Conservation (phyloP, 306 rosid genomes). For the Geum urbanum region DNA sequence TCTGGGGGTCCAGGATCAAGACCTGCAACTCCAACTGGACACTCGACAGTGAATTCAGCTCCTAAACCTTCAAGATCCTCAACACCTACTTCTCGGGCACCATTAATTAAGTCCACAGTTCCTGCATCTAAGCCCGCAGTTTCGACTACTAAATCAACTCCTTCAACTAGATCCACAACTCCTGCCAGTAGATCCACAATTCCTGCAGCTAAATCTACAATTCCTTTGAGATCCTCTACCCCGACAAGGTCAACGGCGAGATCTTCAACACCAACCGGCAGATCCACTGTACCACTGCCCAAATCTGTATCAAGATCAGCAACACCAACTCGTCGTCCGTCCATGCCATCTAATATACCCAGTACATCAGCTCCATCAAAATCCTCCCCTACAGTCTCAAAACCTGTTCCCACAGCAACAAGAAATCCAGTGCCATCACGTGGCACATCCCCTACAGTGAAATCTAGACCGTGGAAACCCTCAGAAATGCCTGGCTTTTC, state of each 20-base stretch:
- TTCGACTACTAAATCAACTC: constrained; percentile 14
- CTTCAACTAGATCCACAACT: constrained; percentile 29
- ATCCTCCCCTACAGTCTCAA: constrained; percentile 47
- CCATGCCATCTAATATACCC: constrained; percentile 61
- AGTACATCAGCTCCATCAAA: constrained; percentile 45
- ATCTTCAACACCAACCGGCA: constrained; percentile 83
- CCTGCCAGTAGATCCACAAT: constrained; percentile 37
- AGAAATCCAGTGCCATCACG: constrained; percentile 69
- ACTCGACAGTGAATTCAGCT: constrained; percentile 49
- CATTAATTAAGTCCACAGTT: constrained; percentile 48
- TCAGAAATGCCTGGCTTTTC: constrained; percentile 95
- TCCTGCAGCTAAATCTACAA: constrained; percentile 46
- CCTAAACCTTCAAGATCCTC: constrained; percentile 77
- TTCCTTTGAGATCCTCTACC: constrained; percentile 72
- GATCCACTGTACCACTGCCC: constrained; percentile 72
- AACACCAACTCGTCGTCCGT: constrained; percentile 82
- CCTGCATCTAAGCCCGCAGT: constrained; percentile 44
- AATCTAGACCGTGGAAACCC: constrained; percentile 91
- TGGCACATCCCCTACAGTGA: constrained; percentile 83
- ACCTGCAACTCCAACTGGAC: constrained; percentile 80
- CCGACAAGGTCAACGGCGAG: constrained; percentile 74
- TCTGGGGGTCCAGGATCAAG: constrained; percentile 91
- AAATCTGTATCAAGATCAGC: constrained; percentile 75
- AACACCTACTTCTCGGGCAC: constrained; percentile 79
- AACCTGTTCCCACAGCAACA: constrained; percentile 44